Conservation (phyloP, 768 basidiomycete species). For the Fomitopsis pulvina region DNA sequence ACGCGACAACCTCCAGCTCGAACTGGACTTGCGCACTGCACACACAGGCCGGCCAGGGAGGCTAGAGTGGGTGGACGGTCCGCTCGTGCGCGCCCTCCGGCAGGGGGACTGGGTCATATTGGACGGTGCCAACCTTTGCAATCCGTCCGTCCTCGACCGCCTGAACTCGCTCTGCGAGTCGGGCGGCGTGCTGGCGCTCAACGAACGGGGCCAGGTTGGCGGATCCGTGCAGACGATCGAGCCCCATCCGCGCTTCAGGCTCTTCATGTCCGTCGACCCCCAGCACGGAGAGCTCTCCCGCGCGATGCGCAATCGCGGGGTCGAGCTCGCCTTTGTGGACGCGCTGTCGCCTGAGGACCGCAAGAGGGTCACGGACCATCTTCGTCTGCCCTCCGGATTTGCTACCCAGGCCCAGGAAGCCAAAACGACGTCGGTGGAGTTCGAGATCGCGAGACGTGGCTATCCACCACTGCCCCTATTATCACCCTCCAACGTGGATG, state of each 20-base stretch:
- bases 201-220: conserved; percentile 80
- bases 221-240: conserved; percentile 66
- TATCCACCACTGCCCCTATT: background rate
- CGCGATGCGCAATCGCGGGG: conserved; percentile 96
- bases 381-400: conserved; percentile 36
- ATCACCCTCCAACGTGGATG: too few relatives aligned
- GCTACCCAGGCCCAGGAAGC: background rate
- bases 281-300: conserved; percentile 90
- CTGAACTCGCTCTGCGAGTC: conserved; percentile 94
- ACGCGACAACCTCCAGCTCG: conserved; percentile 13
- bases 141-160: conserved; percentile 90
- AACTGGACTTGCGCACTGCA: conserved; percentile 18
- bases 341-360: conserved; percentile 36
- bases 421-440: background rate
- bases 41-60: conserved; percentile 35
- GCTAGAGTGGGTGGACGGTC: conserved; percentile 96
- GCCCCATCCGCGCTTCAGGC: conserved; percentile 85
- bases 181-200: conserved; percentile 76
- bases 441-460: conserved; percentile 9
- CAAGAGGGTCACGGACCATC: conserved; percentile 37
- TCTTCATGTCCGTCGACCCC: conserved; percentile 93
- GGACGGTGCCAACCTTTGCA: conserved; percentile 92
- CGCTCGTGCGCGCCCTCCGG: conserved; percentile 80
- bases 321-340: conserved; percentile 66
- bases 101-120: conserved; percentile 85